Evolutionary conservation across 2,329 filamentous ascomycete genomes (phyloP).

Genomic region (Orbilia ellipsospora): DNA sequence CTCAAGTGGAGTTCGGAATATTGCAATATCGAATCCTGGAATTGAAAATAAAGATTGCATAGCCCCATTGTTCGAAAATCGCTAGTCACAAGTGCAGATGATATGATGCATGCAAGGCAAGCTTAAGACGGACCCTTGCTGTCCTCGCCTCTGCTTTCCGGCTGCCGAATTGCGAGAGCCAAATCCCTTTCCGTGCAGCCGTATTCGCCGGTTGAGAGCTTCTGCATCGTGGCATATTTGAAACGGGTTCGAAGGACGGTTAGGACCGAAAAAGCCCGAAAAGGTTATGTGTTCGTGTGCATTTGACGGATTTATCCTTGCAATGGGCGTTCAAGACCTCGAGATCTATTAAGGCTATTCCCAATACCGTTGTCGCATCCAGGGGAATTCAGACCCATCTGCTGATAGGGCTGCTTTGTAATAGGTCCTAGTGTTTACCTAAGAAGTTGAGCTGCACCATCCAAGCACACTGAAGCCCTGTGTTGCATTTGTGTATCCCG

Average conservation of each 20-base stretch:
- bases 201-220: neutral
- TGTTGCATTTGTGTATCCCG: constrained; percentile 9
- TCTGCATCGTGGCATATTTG: neutral
- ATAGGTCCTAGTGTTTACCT: constrained; percentile 3
- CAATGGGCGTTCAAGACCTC: too few species aligned
- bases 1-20: too few species aligned
- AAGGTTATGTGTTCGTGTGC: too few species aligned
- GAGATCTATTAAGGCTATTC: neutral
- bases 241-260: neutral
- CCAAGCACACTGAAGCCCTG: neutral
- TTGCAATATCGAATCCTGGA: too few species aligned
- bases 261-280: too few species aligned
- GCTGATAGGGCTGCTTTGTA: constrained; percentile 19
- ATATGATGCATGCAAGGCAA: neutral
- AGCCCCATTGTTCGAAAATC: neutral
- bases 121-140: constrained; percentile 1
- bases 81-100: constrained; percentile 1
- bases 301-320: too few species aligned
- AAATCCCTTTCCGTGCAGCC: neutral
- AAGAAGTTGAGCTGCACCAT: constrained; percentile 2
- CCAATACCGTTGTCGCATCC: constrained; percentile 5
- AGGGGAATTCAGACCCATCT: neutral
- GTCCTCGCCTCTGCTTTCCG: neutral
- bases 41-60: neutral
- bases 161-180: constrained; percentile 5